A percentile compares a stretch with the other conserved stretches of the same genome.
Conservation (phyloP, 495 filamentous ascomycete species). For the Xylona heveae region DNA sequence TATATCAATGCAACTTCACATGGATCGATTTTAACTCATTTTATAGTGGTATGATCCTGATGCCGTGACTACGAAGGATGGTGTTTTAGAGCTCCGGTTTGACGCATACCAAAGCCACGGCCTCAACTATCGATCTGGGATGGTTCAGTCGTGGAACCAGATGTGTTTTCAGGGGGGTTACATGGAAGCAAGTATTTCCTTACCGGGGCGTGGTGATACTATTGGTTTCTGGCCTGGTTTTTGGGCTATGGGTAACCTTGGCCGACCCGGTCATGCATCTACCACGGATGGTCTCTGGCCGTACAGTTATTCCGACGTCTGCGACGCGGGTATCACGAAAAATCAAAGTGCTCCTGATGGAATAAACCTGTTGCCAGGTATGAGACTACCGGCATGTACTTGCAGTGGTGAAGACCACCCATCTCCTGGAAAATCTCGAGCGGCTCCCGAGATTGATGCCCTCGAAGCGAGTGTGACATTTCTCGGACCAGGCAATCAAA, state of each 20-base stretch:
- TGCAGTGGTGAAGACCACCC: conserved; percentile 48
- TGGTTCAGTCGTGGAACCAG: conserved; percentile 69
- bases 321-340: conserved; percentile 57
- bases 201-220: conserved; percentile 46
- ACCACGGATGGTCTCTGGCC: conserved; percentile 63
- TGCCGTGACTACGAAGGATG: conserved; percentile 44
- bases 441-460: conserved; percentile 58
- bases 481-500: conserved; percentile 23
- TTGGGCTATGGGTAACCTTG: conserved; percentile 63
- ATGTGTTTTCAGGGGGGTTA: conserved; percentile 57
- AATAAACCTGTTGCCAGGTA: conserved; percentile 46
- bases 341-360: conserved; percentile 54
- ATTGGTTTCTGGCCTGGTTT: conserved; percentile 65
- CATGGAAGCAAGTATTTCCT: conserved; percentile 56
- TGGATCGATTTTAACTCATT: conserved; percentile 1
- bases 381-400: conserved; percentile 51
- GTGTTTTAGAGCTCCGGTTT: conserved; percentile 43
- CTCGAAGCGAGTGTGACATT: conserved; percentile 43
- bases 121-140: conserved; percentile 54
- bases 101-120: conserved; percentile 47
- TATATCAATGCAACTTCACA: conserved; percentile 1
- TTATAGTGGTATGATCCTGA: conserved; percentile 61
- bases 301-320: conserved; percentile 52
- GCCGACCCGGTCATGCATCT: conserved; percentile 44
- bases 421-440: conserved; percentile 42